phyloP scores from a whole-genome alignment of 2,329 filamentous ascomycete species.

The Colletotrichum falcatum region DNA sequence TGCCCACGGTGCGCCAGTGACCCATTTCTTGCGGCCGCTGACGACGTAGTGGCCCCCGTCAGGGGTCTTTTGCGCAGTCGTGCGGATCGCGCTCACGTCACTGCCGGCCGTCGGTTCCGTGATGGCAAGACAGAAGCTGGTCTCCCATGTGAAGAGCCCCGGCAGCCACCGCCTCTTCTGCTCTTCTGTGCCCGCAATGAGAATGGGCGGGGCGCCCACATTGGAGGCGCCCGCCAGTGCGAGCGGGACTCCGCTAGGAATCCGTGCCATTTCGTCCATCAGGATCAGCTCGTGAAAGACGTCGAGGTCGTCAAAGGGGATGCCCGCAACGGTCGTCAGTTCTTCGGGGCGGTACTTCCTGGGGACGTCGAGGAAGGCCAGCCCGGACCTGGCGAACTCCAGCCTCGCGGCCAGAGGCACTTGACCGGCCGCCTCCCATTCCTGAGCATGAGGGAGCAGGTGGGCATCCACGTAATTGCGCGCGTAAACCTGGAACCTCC shows the following conservation, averaged over 20 bases:
- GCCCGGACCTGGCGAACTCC: too few relatives aligned
- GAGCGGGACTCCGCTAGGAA: conserved; percentile 68
- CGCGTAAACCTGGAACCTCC: too few relatives aligned
- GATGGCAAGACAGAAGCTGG: conserved; percentile 73
- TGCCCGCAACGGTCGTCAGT: conserved; percentile 54
- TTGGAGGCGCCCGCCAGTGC: conserved; percentile 69
- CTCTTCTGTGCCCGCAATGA: conserved; percentile 70
- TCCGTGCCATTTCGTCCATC: conserved; percentile 66
- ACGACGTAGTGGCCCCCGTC: conserved; percentile 68
- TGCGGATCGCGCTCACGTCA: conserved; percentile 70
- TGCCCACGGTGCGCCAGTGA: conserved; percentile 71
- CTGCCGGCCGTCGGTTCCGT: conserved; percentile 72
- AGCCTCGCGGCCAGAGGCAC: too few relatives aligned
- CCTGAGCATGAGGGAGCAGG: too few relatives aligned
- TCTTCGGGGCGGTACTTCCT: conserved; percentile 47
- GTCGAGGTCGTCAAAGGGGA: conserved; percentile 62
- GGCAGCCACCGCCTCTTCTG: conserved; percentile 71
- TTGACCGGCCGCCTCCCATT: too few relatives aligned
- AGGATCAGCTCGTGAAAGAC: conserved; percentile 67
- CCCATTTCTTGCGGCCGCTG: conserved; percentile 78
- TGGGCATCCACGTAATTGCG: too few relatives aligned
- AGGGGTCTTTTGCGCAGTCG: conserved; percentile 62
- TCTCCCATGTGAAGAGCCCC: conserved; percentile 67
- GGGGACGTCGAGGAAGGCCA: conserved; percentile 51
- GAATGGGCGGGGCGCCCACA: conserved; percentile 73